Conservation (phyloP, 306 rosid species). For the Benincasa hispida region DNA sequence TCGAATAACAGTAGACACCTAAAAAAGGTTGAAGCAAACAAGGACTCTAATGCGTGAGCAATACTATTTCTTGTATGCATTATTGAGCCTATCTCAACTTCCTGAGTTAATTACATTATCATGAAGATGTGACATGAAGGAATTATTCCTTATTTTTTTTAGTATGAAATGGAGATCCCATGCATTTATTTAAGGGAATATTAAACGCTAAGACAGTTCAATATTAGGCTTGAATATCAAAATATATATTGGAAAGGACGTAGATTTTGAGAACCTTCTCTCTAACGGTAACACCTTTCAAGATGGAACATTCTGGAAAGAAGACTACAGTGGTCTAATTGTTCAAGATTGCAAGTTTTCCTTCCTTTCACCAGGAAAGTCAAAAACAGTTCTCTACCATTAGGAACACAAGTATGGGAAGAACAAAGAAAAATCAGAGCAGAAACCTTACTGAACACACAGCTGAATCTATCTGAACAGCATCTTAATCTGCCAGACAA, state of each 20-base stretch:
- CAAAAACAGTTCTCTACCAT: not conserved
- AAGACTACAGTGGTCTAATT: not conserved
- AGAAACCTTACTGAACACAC: not conserved
- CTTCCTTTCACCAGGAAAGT: not conserved
- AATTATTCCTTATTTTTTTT: not conserved
- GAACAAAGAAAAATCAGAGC: not conserved
- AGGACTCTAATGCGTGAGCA: not conserved
- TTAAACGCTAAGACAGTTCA: not conserved
- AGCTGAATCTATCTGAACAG: conserved; percentile 8
- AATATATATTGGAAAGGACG: not conserved
- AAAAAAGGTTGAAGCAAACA: not conserved
- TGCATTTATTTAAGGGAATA: not conserved
- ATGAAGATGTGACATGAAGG: not conserved
- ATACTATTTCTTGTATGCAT: not conserved
- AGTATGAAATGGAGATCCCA: not conserved
- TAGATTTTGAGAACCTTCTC: not conserved
- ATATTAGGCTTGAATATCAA: not conserved
- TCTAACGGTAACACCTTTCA: not conserved
- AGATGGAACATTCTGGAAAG: not conserved
- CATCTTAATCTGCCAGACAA: conserved; percentile 1
- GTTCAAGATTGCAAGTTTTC: conserved; percentile 3
- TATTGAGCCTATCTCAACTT: not conserved
- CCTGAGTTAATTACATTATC: not conserved
- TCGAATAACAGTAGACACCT: not conserved
- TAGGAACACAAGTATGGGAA: not conserved